Conservation (phyloP, 352 stramenopile species). For the Aphanomyces stellatus region DNA sequence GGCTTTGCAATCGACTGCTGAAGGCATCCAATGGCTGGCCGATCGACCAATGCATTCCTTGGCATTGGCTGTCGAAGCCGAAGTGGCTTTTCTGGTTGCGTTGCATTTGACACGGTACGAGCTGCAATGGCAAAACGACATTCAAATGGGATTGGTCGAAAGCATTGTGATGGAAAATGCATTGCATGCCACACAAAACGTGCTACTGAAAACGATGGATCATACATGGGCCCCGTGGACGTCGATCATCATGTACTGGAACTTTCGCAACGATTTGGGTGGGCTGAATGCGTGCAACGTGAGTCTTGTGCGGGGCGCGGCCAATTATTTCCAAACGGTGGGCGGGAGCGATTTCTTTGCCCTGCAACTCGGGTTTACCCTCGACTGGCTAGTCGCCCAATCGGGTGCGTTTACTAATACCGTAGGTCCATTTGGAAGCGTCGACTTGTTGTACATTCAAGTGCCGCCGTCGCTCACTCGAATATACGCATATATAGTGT, state of each 20-base stretch:
- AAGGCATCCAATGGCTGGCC: too few relatives aligned
- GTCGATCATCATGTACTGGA: neutral
- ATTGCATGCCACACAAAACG: too few relatives aligned
- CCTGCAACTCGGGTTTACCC: neutral
- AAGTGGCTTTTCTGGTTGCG: too few relatives aligned
- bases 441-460: neutral
- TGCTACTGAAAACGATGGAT: too few relatives aligned
- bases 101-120: too few relatives aligned
- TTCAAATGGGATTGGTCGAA: too few relatives aligned
- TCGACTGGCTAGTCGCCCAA: neutral
- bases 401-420: neutral
- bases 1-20: too few relatives aligned
- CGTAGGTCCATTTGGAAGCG: neutral
- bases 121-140: too few relatives aligned
- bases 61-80: too few relatives aligned
- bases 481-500: neutral
- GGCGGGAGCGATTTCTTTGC: neutral
- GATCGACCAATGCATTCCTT: too few relatives aligned
- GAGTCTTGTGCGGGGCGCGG: neutral
- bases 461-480: neutral
- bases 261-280: neutral
- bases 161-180: too few relatives aligned
- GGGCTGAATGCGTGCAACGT: neutral
- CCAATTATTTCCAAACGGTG: conserved; percentile 3
- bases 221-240: too few relatives aligned